Base-by-base conservation (phyloP, 2,329 filamentous ascomycete genomes). In the Meredithiella fracta region DNA sequence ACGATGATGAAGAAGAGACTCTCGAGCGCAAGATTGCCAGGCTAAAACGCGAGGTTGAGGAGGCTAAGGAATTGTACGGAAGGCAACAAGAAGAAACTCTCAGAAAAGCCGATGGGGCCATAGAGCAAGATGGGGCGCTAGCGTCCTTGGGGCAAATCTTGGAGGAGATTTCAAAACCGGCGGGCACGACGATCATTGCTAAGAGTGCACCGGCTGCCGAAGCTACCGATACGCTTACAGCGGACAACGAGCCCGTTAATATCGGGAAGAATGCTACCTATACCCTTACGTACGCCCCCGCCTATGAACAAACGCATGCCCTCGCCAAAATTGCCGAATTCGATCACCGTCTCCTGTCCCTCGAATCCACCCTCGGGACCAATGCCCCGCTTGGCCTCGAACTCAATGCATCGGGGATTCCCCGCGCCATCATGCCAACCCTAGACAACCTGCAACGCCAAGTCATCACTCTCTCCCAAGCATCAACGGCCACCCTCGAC, bases 281-380 rank as follows among this genome's bases (percentile, higher is more conserved):
- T 62, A 83, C 78, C 0, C 70, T 83, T 51, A 82, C 78, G 29
- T 83, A 83, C 62, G 75, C 79, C 31, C 82, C 72, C 47, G 75
- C 68, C 52, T 86, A 81, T 61, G 78, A 83, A 62, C 76, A 83
- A 64, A 82, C 74, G 42, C 83, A 87, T 63, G 79, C 83, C 25
- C 73, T 96, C 37, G 80, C 82, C 34, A 86, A 89, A 67, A 84
- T 87, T 5, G 86, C 90, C 23, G 85, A 92, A 60, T 96, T 98
- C 63, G 91, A 97, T 65, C 77, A 79, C 29, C 80, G 92, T 3
- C 78, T 98, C 20, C 72, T 83, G 2, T 72, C 85, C 29, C 73
- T 98, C 51, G 92, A 98, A 70, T 81, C 81, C 61, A 78, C 82
- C 1, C 77, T 98, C 26, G 92, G 92, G 8, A 77, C 95, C 51